Percentiles rank a stretch among this genome's conserved stretches.
phyloP scores from a whole-genome alignment of 352 stramenopile species.

The Blastocystis sp. region DNA sequence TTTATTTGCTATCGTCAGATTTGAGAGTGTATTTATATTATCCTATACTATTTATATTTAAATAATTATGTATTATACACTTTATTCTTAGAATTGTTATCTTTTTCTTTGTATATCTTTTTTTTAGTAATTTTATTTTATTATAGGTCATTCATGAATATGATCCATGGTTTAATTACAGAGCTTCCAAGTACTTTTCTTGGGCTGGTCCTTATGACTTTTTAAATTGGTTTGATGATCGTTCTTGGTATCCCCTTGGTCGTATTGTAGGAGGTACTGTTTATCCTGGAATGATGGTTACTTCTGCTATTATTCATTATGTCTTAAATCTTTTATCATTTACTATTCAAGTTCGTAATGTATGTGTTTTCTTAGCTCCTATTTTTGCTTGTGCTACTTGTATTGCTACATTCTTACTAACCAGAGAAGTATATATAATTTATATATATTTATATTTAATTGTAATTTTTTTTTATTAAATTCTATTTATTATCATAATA shows the following conservation, averaged over 20 bases:
- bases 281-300: conserved; percentile 72
- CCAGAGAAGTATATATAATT: conserved; percentile 64
- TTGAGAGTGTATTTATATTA: conserved; percentile 56
- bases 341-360: conserved; percentile 67
- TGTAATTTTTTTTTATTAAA: conserved; percentile 82
- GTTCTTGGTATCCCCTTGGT: conserved; percentile 68
- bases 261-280: conserved; percentile 72
- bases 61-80: conserved; percentile 5
- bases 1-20: conserved; percentile 70
- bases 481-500: conserved; percentile 73
- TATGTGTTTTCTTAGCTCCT: conserved; percentile 63
- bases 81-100: conserved; percentile 71
- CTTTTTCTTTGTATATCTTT: conserved; percentile 66
- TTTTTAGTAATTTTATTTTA: conserved; percentile 11
- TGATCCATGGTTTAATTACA: conserved; percentile 91
- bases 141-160: conserved; percentile 65
- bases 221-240: conserved; percentile 81
- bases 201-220: conserved; percentile 80
- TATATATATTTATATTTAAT: conserved; percentile 71
- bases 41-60: background rate
- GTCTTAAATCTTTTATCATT: conserved; percentile 67
- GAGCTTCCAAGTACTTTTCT: conserved; percentile 80
- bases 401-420: conserved; percentile 65
- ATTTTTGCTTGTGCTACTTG: conserved; percentile 66
- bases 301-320: conserved; percentile 64